Evolutionary conservation across 371 early-diverging fungal species (phyloP).

Genomic region (Lichtheimia corymbifera): DNA sequence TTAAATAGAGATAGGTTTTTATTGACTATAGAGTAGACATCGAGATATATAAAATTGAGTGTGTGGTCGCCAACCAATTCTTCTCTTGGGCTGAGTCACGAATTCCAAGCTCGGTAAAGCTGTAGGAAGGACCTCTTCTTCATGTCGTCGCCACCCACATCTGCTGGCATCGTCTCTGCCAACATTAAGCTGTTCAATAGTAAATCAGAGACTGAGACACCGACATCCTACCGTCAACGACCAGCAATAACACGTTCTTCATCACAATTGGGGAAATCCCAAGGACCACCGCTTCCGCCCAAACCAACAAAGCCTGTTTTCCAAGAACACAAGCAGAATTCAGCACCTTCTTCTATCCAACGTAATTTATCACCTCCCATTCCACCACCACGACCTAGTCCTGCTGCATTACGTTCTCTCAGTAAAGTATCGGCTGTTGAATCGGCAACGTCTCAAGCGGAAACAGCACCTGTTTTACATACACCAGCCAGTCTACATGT

Average conservation of each 20-base stretch:
- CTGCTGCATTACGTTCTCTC: conserved; percentile 11
- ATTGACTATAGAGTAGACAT: no score
- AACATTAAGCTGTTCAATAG: conserved; percentile 29
- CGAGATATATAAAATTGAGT: no score
- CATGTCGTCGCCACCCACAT: conserved; percentile 22
- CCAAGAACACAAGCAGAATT: background rate
- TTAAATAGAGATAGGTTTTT: no score
- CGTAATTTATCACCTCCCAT: conserved; percentile 7
- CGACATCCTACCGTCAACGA: conserved; percentile 1
- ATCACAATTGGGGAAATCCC: conserved; percentile 6
- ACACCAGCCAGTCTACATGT: background rate
- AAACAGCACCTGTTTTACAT: background rate
- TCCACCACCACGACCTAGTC: conserved; percentile 19
- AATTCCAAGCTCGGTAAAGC: no score
- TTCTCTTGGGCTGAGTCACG: no score
- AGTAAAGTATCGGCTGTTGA: conserved; percentile 4
- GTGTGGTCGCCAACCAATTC: no score
- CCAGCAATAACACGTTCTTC: conserved; percentile 4
- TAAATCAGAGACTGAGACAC: conserved; percentile 18
- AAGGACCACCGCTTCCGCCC: conserved; percentile 6
- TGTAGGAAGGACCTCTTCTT: no score
- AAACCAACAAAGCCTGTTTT: background rate
- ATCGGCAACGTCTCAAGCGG: background rate
- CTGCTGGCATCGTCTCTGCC: conserved; percentile 30
- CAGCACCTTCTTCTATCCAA: background rate